These are phyloP conservation scores for Nemania sp. DNA, from an alignment of 2,329 filamentous ascomycete genomes.

Conservation along the genomic window DNA sequence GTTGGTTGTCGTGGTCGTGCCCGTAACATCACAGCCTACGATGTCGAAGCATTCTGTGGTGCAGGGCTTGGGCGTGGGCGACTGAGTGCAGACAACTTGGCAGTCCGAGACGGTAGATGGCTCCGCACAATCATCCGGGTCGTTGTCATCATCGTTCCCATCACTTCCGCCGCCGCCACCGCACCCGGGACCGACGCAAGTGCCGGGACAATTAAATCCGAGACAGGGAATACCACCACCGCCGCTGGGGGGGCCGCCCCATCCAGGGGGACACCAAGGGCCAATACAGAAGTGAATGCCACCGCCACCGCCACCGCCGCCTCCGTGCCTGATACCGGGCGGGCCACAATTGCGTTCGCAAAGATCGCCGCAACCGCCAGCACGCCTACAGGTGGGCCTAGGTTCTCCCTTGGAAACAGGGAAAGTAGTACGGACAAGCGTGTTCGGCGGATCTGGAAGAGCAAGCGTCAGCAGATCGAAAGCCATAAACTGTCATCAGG, in stretches of 20 bases:
- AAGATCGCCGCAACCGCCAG: background rate
- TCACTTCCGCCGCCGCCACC: slow-evolving; percentile 1
- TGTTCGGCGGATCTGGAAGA: background rate
- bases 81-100: slow-evolving; percentile 4
- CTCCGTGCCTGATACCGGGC: background rate
- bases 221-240: background rate
- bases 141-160: background rate
- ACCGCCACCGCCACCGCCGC: background rate
- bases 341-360: slow-evolving; percentile 8
- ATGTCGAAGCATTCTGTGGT: slow-evolving; percentile 8
- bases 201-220: background rate
- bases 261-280: background rate
- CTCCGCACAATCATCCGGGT: background rate
- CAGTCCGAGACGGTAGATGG: slow-evolving; percentile 10
- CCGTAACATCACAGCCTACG: slow-evolving; percentile 10
- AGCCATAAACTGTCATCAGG: slow-evolving; percentile 1
- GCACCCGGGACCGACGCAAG: background rate
- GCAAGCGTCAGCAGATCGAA: slow-evolving; percentile 1
- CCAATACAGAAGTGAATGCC: slow-evolving; percentile 4
- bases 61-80: slow-evolving; percentile 4
- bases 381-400: background rate
- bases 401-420: background rate
- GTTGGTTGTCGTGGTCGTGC: slow-evolving; percentile 8
- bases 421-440: background rate
- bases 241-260: background rate